Evolutionary conservation across 352 stramenopile genomes (phyloP), one percentile per base, ranked within the genome.

Genomic region (Aphanomyces stellatus): DNA sequence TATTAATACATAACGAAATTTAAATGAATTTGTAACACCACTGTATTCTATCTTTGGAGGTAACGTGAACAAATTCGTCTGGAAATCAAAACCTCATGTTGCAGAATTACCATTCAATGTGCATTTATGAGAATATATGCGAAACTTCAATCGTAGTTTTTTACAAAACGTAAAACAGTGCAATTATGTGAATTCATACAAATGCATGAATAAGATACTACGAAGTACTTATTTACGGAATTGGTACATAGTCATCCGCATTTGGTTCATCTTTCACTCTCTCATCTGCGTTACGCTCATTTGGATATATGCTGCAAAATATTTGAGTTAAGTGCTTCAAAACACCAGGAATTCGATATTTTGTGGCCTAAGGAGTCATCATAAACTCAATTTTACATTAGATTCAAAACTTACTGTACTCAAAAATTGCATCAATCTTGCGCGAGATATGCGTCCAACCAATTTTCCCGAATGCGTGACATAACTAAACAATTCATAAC

Each of bases 351-450:
- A 67, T 67, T 13, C 46, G 60, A 28, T 67, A 67, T 33, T 67
- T 67, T 10, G 60, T 59, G 3, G 60, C 48, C 60, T 67, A 57
- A 53, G 25, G 13, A 28, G 46, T 15, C 13, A 11, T 28, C 46
- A 28, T 53, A 53, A 30, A 1, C 22, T 17, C 37, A 43, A 8
- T 15, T 53, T 28, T 22, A 22, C 10, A 28, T 11, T 53, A 28
- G 19, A 53, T 53, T 22, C 13, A 22, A 22, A 8, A 22, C 27
- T 25, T 67, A 59, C 60, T 19, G 60, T 85, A n/a, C 75, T 79
- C n/a, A 92, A 65, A 61, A 92, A 92, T 35, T 73, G 80, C 84
- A 92, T 92, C 65, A 95, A 78, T 25, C 81, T 74, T 61, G 82
- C 78, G 46, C 87, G 82, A 24, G 80, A 88, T 66, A 95, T 91